Base-by-base conservation (phyloP, 352 stramenopile species). In the Phytopythium oedochilum region DNA sequence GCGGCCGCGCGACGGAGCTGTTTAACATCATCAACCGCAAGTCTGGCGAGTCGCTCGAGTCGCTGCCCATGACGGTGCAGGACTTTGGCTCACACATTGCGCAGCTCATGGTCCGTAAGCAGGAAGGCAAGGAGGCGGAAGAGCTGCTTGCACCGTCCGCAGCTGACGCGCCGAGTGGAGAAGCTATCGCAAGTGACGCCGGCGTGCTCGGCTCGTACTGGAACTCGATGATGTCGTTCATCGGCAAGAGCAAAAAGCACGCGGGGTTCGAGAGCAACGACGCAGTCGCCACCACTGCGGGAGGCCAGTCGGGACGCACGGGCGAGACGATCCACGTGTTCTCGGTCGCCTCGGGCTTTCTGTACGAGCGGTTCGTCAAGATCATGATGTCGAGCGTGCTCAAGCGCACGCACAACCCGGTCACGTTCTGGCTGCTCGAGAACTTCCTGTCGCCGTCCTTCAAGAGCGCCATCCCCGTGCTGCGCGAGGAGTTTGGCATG, bases 311-410 rank as follows among this genome's bases (percentile, higher is more conserved):
- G 57, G 67, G 60, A 11, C 76, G 83, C 12, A 81, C 76, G 32
- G 83, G 96, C 9, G 96, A 99, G 22, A 96, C 86, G 10, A 97
- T 99, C 51, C 94, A 99, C 65, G 94, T 99, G 0, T 99, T 99
- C 62, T 99, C 96, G 3, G 68, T 99, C 31, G 97, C 97, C 18
- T 83, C 85, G 18, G 85, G 98, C 22, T 96, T 99, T 61, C 65
- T 99, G 31, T 99, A 99, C 65, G 98, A 99, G 68, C 80, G 97
- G 23, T 97, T 99, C 60, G 64, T 99, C 36, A 99, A 99, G 68
- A 99, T 99, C 63, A 99, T 99, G 98, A 99, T 99, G 97, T 88
- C 98, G 18, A 98, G 89, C 60, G 97, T 99, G 35, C 94, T 97
- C 4, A 99, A 98, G 74, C 83, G 93, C 42, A 98, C 96, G 17